These are phyloP conservation scores for Hyphopichia homilentoma DNA, from an alignment of 805 yeast species.

Conservation along the genomic window DNA sequence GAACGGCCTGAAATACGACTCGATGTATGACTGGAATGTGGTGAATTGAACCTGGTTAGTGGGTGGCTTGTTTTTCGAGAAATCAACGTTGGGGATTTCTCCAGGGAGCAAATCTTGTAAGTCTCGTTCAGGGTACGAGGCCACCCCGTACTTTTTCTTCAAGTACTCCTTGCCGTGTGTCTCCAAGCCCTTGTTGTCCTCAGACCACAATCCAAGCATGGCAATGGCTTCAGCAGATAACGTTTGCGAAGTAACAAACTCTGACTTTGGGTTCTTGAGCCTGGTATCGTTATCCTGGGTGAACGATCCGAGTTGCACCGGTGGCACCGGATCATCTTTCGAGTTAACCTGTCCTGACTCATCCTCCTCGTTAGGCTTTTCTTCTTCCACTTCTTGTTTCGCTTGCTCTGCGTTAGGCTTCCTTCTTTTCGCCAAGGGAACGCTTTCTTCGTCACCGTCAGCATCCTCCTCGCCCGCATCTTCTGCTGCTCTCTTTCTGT, in stretches of 20 bases:
- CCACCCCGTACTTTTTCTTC: conserved; percentile 78
- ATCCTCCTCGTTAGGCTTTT: conserved; percentile 6
- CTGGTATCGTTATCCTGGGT: conserved; percentile 56
- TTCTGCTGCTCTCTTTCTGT: conserved; percentile 3
- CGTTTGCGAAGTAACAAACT: conserved; percentile 67
- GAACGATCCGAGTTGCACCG: conserved; percentile 41
- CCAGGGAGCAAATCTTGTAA: conserved; percentile 80
- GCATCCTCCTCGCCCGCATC: conserved; percentile 6
- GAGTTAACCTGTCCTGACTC: conserved; percentile 16
- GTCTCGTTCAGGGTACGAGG: conserved; percentile 82
- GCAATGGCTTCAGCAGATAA: conserved; percentile 60
- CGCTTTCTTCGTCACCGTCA: conserved; percentile 7
- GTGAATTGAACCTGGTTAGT: conserved; percentile 88
- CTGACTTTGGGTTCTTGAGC: conserved; percentile 69
- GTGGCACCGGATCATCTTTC: conserved; percentile 38
- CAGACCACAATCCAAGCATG: conserved; percentile 62
- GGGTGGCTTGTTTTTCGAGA: conserved; percentile 66
- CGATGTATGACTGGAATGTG: conserved; percentile 81
- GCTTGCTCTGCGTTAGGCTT: conserved; percentile 1
- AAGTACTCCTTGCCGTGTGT: conserved; percentile 71
- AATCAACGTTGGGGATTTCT: conserved; percentile 79
- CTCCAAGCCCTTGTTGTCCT: conserved; percentile 50
- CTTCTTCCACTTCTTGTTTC: conserved; percentile 8
- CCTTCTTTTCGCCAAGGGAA: conserved; percentile 7
- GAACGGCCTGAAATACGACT: conserved; percentile 75